Evolutionary conservation across 179 eudicot species (phyloP).

Genomic region (Carnegiea gigantea): DNA sequence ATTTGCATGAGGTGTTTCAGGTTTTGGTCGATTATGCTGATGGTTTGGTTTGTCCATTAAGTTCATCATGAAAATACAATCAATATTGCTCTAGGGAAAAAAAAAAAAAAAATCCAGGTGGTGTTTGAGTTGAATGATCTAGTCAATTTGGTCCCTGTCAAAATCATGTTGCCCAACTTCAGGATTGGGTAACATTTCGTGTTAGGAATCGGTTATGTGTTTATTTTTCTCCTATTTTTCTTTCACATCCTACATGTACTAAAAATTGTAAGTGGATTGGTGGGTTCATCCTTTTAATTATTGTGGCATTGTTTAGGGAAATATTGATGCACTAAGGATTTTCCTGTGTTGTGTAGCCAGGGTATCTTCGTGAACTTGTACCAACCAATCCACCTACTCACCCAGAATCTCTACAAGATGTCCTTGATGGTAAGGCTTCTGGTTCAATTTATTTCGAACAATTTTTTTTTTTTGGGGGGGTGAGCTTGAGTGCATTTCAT

Average conservation of each 20-base stretch:
- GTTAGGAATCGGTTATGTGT: no score
- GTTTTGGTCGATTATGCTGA: background rate
- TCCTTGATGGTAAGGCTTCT: constrained; percentile 63
- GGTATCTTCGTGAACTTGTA: constrained; percentile 71
- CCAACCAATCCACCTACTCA: constrained; percentile 77
- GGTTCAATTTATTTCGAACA: background rate
- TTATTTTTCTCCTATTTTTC: background rate
- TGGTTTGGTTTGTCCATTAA: background rate
- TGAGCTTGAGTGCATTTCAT: no score
- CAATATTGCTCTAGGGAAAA: background rate
- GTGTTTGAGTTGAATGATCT: no score
- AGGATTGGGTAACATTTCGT: background rate
- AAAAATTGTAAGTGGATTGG: background rate
- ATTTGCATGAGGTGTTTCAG: background rate
- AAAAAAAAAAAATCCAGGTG: no score
- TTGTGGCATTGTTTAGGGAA: background rate
- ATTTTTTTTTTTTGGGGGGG: background rate
- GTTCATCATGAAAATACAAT: background rate
- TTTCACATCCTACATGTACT: background rate
- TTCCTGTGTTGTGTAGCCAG: constrained; percentile 59
- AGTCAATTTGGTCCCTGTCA: background rate
- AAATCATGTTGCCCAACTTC: background rate
- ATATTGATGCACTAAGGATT: background rate
- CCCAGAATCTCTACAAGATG: constrained; percentile 67
- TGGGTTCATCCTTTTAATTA: background rate